Conservation (phyloP, 305 asterid species). For the Galium porrigens region DNA sequence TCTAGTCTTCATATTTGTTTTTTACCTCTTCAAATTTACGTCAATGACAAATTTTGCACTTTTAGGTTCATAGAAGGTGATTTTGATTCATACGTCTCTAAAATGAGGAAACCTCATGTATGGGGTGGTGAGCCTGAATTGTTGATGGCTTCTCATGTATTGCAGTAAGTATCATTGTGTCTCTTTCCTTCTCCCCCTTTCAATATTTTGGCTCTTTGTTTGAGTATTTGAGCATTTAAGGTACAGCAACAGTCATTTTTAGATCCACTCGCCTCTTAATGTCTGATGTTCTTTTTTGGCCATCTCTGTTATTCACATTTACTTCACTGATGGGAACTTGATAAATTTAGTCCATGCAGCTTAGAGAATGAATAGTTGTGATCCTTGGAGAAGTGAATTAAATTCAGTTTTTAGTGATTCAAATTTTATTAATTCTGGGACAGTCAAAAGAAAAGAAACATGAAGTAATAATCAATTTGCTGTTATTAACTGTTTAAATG, state of each 20-base stretch:
- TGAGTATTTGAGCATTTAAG: background rate
- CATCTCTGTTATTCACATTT: background rate
- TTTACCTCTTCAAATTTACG: background rate
- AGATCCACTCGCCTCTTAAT: background rate
- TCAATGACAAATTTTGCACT: slow-evolving; percentile 2
- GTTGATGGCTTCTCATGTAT: slow-evolving; percentile 86
- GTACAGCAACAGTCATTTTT: too few relatives aligned
- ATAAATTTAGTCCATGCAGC: background rate
- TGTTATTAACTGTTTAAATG: background rate
- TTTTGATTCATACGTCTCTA: slow-evolving; percentile 51
- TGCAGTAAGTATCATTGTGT: slow-evolving; percentile 38
- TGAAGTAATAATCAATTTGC: background rate
- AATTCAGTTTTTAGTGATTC: background rate
- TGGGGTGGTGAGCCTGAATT: slow-evolving; percentile 99
- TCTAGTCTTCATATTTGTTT: background rate
- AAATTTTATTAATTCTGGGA: background rate
- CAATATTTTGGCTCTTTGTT: background rate
- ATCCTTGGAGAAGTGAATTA: background rate
- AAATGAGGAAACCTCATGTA: slow-evolving; percentile 60
- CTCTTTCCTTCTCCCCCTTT: background rate
- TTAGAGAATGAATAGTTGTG: background rate
- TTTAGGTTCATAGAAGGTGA: slow-evolving; percentile 88
- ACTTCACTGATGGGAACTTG: too few relatives aligned
- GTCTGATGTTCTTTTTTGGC: background rate
- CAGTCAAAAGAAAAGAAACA: too few relatives aligned